Evolutionary conservation across 108 stramenopile species (phyloP), one percentile per base, ranked within the genome.

Genomic region (Pseudonitzschia pungens): DNA sequence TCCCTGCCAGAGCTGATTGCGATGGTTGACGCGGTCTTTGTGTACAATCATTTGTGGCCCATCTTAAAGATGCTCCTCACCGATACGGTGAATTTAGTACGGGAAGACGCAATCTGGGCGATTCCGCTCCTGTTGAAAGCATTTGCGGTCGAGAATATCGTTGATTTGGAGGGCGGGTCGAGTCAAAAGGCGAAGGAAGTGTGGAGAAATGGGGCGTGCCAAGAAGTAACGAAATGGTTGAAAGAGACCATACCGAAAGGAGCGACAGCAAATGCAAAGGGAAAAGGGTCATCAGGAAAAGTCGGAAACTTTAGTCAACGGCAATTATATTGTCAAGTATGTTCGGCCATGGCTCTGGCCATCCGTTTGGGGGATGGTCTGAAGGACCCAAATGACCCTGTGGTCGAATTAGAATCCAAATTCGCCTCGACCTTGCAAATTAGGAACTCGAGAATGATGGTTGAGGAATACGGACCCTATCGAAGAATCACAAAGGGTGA

Each of bases 71-170:
- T 65, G 20, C 76, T 96, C 21, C 55, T 96, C 52, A 85, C 77
- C 15, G 96, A 96, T 75, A 69, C 86, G 4, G 89, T 96, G 18
- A 85, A 77, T 70, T 68, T 87, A 28, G 92, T 96, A 8, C 76
- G 92, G 56, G 89, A 93, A 71, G 85, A 93, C 82, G 88, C 85
- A 33, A 81, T 86, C 12, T 92, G 92, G 92, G 83, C 84, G 4
- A 85, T 92, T 33, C 86, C 89, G 11, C 76, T 92, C 21, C 65
- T 92, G 28, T 63, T 92, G 24, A 74, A 83, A 53, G 65, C 76
- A 27, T 89, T 83, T 75, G 65, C 64, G n/a, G 67, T 75, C 6
- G 77, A 84, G 36, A 82, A 79, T 27, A 54, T 73, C 27, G 70
- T 67, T 36, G 76, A 72, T 8, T 59, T 55, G 16, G 67, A 72